Percentiles rank a stretch among this genome's conserved stretches.
Evolutionary conservation across 2,329 filamentous ascomycete species (phyloP).

Genomic region (Trichoderma breve): DNA sequence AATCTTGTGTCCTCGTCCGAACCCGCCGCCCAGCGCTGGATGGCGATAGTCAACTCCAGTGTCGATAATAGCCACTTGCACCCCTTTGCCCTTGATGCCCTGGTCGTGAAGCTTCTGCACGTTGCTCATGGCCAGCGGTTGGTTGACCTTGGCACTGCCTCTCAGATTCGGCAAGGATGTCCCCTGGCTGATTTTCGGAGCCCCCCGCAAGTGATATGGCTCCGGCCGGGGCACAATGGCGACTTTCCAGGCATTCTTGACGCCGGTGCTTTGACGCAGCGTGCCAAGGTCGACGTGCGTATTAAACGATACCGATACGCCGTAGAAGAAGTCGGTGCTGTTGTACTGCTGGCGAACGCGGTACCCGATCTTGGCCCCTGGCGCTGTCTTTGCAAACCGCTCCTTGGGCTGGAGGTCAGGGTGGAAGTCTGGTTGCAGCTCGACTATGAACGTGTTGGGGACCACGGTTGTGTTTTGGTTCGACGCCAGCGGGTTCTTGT

Average conservation of each 20-base stretch:
- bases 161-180: not conserved
- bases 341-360: slow-evolving; percentile 8
- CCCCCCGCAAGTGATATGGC: not conserved
- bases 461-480: not conserved
- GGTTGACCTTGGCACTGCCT: not conserved
- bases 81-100: slow-evolving; percentile 22
- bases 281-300: not conserved
- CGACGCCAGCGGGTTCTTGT: not conserved
- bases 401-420: not conserved
- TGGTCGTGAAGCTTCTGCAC: slow-evolving; percentile 21
- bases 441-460: slow-evolving; percentile 1
- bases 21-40: slow-evolving; percentile 58
- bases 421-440: slow-evolving; percentile 19
- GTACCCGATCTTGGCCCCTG: not conserved
- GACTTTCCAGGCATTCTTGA: slow-evolving; percentile 12
- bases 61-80: slow-evolving; percentile 22
- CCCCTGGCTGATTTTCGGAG: not conserved
- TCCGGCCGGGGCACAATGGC: not conserved
- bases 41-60: slow-evolving; percentile 54
- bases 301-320: not conserved
- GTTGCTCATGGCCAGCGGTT: slow-evolving; percentile 18
- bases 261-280: not conserved
- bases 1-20: slow-evolving; percentile 48
- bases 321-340: not conserved
- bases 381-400: slow-evolving; percentile 1